These are phyloP conservation scores for Theobroma cacao DNA, from an alignment of 345 rosid species.

Conservation along the genomic window DNA sequence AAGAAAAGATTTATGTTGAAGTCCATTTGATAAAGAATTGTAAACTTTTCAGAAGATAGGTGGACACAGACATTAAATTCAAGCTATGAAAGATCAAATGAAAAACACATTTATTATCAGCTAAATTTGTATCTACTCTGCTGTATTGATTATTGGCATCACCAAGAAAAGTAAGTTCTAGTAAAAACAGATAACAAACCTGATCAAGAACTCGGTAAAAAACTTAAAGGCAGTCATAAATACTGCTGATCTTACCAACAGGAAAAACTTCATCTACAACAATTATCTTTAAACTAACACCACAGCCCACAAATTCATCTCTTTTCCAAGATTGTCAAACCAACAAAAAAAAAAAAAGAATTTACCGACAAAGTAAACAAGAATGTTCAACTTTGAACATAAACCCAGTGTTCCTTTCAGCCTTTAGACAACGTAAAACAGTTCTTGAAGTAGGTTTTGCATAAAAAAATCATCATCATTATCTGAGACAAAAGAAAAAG, in stretches of 20 bases:
- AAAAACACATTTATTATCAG: background rate
- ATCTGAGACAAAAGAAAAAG: background rate
- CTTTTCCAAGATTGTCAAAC: background rate
- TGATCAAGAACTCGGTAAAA: background rate
- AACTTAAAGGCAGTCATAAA: background rate
- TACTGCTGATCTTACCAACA: background rate
- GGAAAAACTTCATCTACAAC: background rate
- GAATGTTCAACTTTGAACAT: background rate
- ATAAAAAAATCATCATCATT: background rate
- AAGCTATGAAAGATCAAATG: background rate
- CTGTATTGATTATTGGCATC: background rate
- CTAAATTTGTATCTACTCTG: conserved; percentile 4
- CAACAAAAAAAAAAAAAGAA: background rate
- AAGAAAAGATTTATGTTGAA: background rate
- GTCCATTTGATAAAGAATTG: background rate
- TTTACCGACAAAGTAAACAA: background rate
- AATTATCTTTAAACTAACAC: background rate
- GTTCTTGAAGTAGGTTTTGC: background rate
- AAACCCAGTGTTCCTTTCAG: background rate
- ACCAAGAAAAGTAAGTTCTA: background rate
- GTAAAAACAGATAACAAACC: background rate
- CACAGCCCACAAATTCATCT: background rate
- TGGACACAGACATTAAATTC: conserved; percentile 4
- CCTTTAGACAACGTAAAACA: conserved; percentile 1
- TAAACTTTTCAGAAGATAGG: background rate